A percentile compares a stretch with the other conserved stretches of the same genome.
These are phyloP conservation scores for Bryopsis sp. DNA, from an alignment of 139 green algal genomes.

Conservation along the genomic window DNA sequence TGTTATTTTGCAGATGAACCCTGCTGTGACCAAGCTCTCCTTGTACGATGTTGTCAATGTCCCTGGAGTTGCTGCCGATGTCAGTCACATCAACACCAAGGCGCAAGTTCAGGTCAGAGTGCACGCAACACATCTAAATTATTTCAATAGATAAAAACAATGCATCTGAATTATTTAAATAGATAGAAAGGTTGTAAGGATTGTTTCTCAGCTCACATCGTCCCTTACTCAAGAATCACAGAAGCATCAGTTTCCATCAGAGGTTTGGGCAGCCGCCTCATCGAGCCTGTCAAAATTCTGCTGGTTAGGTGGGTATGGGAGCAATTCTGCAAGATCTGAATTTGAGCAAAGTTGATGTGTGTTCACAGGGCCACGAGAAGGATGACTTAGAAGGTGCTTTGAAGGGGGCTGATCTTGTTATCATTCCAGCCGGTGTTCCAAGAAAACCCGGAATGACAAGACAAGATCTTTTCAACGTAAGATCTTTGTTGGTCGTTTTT, in stretches of 20 bases:
- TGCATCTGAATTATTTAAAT: background rate
- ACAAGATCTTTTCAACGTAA: constrained; percentile 98
- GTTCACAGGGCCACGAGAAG: too few species aligned
- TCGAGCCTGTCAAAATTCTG: too few species aligned
- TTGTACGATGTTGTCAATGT: constrained; percentile 83
- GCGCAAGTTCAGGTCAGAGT: constrained; percentile 58
- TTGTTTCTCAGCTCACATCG: background rate
- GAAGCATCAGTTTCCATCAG: too few species aligned
- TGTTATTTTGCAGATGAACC: constrained; percentile 52
- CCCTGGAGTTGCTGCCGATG: constrained; percentile 87
- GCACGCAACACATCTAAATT: background rate
- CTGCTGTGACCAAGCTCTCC: constrained; percentile 60
- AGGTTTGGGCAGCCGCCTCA: too few species aligned
- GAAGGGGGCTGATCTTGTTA: constrained; percentile 65
- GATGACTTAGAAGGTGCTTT: constrained; percentile 66
- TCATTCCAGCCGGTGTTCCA: constrained; percentile 90
- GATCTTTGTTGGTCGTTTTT: constrained; percentile 20
- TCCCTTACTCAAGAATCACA: too few species aligned
- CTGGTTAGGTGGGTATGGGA: too few species aligned
- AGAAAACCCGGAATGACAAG: constrained; percentile 99
- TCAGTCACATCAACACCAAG: constrained; percentile 92
- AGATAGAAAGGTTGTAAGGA: background rate
- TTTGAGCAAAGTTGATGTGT: too few species aligned
- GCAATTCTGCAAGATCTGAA: too few species aligned
- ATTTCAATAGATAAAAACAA: too few species aligned